Percentiles rank a stretch among this genome's conserved stretches.
Conservation (phyloP, 2,329 filamentous ascomycete genomes). For the Sporothrix euskadiensis region DNA sequence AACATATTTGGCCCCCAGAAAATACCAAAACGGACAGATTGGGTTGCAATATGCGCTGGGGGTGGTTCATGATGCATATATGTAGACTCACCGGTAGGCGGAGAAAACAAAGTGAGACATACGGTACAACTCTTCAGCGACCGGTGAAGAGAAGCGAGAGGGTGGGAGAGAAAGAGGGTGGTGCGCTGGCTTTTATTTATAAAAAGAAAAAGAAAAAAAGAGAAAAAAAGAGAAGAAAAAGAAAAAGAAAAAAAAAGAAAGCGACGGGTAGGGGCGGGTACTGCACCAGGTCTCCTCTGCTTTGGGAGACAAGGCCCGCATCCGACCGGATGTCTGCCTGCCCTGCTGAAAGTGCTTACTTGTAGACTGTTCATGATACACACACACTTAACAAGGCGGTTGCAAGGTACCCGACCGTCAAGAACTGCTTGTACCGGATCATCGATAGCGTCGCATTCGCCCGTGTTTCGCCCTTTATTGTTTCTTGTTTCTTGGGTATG, state of each 20-base stretch:
- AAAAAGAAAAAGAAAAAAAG: too few species aligned
- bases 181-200: background rate
- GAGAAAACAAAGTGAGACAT: background rate
- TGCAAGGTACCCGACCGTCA: background rate
- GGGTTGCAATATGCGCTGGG: background rate
- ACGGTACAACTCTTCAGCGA: background rate
- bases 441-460: background rate
- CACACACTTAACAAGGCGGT: background rate
- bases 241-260: too few species aligned
- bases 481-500: background rate
- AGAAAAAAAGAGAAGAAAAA: too few species aligned
- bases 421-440: background rate
- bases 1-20: background rate
- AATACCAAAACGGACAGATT: background rate
- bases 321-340: constrained; percentile 11
- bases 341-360: background rate
- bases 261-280: background rate
- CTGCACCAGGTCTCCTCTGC: background rate
- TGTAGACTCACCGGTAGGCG: background rate
- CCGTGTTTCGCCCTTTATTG: background rate
- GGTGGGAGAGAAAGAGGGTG: background rate
- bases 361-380: background rate
- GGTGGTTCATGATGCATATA: too few species aligned
- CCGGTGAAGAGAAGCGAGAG: background rate
- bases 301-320: background rate